These are phyloP conservation scores for Bipolaris cookei DNA, from an alignment of 2,329 filamentous ascomycete genomes.

Conservation along the genomic window DNA sequence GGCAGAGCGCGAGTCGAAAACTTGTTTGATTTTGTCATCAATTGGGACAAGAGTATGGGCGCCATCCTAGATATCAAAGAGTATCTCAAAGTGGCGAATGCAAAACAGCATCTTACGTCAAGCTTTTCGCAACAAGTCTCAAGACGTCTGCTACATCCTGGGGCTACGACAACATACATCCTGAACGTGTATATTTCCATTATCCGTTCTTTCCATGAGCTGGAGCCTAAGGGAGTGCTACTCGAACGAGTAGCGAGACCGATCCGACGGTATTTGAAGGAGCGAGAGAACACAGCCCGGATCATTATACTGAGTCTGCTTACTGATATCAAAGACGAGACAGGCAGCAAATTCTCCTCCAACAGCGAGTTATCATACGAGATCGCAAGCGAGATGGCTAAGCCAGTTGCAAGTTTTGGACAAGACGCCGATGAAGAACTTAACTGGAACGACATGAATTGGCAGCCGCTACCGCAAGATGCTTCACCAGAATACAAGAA, in stretches of 20 bases:
- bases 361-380: constrained; percentile 72
- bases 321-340: constrained; percentile 62
- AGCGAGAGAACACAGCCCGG: constrained; percentile 77
- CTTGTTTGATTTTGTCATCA: constrained; percentile 78
- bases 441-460: constrained; percentile 91
- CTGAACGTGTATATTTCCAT: constrained; percentile 79
- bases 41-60: constrained; percentile 74
- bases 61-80: constrained; percentile 76
- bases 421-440: constrained; percentile 65
- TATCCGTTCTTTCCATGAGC: constrained; percentile 75
- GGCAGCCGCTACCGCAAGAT: constrained; percentile 91
- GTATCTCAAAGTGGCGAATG: constrained; percentile 70
- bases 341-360: constrained; percentile 53
- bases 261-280: constrained; percentile 76
- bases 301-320: constrained; percentile 78
- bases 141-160: constrained; percentile 73
- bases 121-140: constrained; percentile 71
- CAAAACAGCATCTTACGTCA: constrained; percentile 72
- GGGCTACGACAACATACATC: constrained; percentile 76
- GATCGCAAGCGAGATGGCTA: constrained; percentile 69
- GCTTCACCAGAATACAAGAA: constrained; percentile 89
- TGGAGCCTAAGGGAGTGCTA: constrained; percentile 79
- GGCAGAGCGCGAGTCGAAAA: constrained; percentile 72
- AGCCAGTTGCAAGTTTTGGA: constrained; percentile 63
- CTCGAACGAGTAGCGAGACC: constrained; percentile 75